These are phyloP conservation scores for Tilletia walkeri DNA, from an alignment of 1,284 basidiomycete genomes.

Conservation along the genomic window DNA sequence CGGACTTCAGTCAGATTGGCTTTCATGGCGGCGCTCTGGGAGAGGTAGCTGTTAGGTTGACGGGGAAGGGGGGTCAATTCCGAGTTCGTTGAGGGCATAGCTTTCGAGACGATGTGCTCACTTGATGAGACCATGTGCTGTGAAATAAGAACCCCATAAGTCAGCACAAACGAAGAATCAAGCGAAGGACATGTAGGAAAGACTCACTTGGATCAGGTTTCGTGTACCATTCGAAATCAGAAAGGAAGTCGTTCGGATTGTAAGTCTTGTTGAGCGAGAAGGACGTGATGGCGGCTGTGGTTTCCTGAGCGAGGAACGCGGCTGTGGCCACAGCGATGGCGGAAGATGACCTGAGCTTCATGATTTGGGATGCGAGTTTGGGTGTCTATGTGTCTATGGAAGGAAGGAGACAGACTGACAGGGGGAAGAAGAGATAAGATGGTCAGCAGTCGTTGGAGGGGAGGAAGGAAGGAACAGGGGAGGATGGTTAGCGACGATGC, in stretches of 20 bases:
- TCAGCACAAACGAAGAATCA: neutral
- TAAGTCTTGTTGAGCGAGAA: conserved; percentile 12
- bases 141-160: neutral
- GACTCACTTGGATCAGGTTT: conserved; percentile 32
- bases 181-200: neutral
- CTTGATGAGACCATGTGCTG: conserved; percentile 5
- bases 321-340: neutral
- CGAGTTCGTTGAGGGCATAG: neutral
- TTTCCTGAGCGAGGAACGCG: neutral
- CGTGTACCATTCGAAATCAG: conserved; percentile 41
- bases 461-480: too few relatives aligned
- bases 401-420: too few relatives aligned
- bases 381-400: too few relatives aligned
- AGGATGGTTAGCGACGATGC: too few relatives aligned
- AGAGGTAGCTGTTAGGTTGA: neutral
- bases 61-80: neutral
- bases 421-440: too few relatives aligned
- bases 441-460: too few relatives aligned
- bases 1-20: conserved; percentile 13
- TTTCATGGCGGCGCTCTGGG: neutral
- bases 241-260: conserved; percentile 33
- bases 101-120: neutral
- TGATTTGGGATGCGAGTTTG: too few relatives aligned
- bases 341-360: neutral
- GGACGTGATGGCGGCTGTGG: neutral